These are phyloP conservation scores for Cercospora berteroae DNA, from an alignment of 2,329 filamentous ascomycete species.

Conservation along the genomic window DNA sequence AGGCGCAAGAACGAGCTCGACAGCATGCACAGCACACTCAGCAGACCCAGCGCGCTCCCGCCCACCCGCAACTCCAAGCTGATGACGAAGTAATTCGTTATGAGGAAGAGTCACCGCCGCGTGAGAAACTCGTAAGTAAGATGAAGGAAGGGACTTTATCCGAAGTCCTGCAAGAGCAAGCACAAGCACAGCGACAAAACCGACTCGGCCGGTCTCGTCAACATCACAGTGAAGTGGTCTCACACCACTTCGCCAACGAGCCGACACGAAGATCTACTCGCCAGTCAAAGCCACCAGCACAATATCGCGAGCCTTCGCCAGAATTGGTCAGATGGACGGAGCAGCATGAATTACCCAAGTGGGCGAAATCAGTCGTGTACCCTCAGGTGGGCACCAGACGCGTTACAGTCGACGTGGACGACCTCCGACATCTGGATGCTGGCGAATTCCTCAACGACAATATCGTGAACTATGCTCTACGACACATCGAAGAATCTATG, in stretches of 20 bases:
- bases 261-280: slow-evolving; percentile 23
- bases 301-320: slow-evolving; percentile 14
- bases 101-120: background rate
- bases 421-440: slow-evolving; percentile 75
- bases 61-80: background rate
- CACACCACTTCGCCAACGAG: slow-evolving; percentile 2
- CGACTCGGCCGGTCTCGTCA: background rate
- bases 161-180: background rate
- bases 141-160: slow-evolving; percentile 12
- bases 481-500: slow-evolving; percentile 42
- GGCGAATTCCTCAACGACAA: slow-evolving; percentile 91
- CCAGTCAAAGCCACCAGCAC: slow-evolving; percentile 17
- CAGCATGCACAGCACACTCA: background rate
- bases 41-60: background rate
- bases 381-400: slow-evolving; percentile 57
- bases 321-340: slow-evolving; percentile 28
- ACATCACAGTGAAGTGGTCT: too few species aligned
- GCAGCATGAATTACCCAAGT: slow-evolving; percentile 25
- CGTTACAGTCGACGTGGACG: slow-evolving; percentile 66
- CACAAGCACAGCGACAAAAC: background rate
- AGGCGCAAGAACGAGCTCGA: background rate
- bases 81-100: slow-evolving; percentile 18
- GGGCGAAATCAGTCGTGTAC: slow-evolving; percentile 57
- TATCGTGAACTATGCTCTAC: slow-evolving; percentile 82
- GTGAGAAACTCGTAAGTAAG: background rate